phyloP scores from a whole-genome alignment of 139 green algal genomes.

The Diplosphaera chodatii region DNA sequence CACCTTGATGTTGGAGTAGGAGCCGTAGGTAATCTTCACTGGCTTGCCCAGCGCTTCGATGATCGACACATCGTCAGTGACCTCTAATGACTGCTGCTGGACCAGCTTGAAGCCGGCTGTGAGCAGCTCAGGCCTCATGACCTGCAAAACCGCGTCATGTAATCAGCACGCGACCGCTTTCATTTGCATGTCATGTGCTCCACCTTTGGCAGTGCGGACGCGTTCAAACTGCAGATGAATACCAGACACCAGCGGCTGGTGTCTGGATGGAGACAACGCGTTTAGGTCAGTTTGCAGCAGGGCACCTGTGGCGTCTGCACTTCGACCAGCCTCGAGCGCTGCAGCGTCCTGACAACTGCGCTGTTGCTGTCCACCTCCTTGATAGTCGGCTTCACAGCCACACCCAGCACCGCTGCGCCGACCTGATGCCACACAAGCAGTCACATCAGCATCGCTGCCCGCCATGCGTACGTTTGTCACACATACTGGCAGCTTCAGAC shows the following conservation, averaged over 20 bases:
- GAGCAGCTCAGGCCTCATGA: slow-evolving; percentile 79
- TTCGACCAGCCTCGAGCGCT: slow-evolving; percentile 88
- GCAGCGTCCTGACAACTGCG: slow-evolving; percentile 82
- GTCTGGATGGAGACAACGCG: background rate
- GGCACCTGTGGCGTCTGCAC: slow-evolving; percentile 92
- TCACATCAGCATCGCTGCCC: too few relatives aligned
- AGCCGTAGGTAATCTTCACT: slow-evolving; percentile 84
- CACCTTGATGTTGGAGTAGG: slow-evolving; percentile 98
- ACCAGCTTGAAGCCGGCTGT: slow-evolving; percentile 79
- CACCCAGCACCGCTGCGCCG: slow-evolving; percentile 92
- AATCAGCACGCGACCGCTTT: too few relatives aligned
- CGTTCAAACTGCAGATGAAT: too few relatives aligned
- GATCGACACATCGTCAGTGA: slow-evolving; percentile 98
- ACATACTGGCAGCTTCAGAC: too few relatives aligned
- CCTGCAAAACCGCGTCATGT: slow-evolving; percentile 46
- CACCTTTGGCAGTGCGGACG: too few relatives aligned
- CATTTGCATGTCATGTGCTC: too few relatives aligned
- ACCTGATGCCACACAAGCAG: slow-evolving; percentile 32
- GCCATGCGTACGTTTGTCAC: too few relatives aligned
- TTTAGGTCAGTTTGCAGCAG: too few relatives aligned
- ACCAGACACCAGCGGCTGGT: too few relatives aligned
- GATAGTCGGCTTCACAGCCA: slow-evolving; percentile 95
- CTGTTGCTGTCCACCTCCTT: slow-evolving; percentile 75
- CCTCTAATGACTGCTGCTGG: slow-evolving; percentile 63
- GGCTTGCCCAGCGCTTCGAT: slow-evolving; percentile 90